Percentiles rank a stretch among this genome's conserved stretches.
Evolutionary conservation across 495 filamentous ascomycete genomes (phyloP).

Genomic region (Xylaria bambusicola): DNA sequence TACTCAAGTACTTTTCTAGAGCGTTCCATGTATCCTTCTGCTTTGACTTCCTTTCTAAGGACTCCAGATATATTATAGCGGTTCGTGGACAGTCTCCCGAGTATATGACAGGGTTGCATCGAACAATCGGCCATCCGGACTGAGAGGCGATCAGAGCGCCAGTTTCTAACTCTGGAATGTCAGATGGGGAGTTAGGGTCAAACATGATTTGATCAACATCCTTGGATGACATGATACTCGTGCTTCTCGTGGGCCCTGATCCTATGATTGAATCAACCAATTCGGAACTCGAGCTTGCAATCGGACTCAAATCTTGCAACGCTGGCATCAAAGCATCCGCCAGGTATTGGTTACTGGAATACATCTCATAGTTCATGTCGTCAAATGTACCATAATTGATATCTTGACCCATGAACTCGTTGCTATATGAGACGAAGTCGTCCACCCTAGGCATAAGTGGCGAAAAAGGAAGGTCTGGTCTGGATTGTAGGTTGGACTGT

Average conservation of each 20-base stretch:
- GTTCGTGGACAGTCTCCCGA: constrained; percentile 57
- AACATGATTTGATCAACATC: constrained; percentile 27
- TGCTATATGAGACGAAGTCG: constrained; percentile 36
- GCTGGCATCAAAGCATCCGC: constrained; percentile 34
- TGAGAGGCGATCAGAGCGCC: constrained; percentile 55
- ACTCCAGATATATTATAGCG: constrained; percentile 59
- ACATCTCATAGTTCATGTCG: constrained; percentile 19
- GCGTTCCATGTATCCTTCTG: constrained; percentile 51
- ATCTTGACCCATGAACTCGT: constrained; percentile 31
- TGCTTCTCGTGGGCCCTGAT: constrained; percentile 49
- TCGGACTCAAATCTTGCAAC: background rate
- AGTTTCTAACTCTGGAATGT: constrained; percentile 46
- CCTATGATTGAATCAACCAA: constrained; percentile 40
- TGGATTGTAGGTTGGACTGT: constrained; percentile 35
- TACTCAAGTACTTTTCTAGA: constrained; percentile 42
- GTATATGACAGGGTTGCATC: constrained; percentile 55
- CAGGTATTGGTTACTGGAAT: constrained; percentile 4
- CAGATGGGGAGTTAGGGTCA: constrained; percentile 28
- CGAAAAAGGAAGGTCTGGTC: constrained; percentile 38
- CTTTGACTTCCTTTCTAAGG: constrained; percentile 58
- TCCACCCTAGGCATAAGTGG: constrained; percentile 38
- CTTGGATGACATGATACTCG: constrained; percentile 44
- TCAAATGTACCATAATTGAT: background rate
- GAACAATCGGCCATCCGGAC: constrained; percentile 57
- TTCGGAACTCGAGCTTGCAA: constrained; percentile 38